Conservation (phyloP, 257 asterid species). For the Anisodus acutangulus region DNA sequence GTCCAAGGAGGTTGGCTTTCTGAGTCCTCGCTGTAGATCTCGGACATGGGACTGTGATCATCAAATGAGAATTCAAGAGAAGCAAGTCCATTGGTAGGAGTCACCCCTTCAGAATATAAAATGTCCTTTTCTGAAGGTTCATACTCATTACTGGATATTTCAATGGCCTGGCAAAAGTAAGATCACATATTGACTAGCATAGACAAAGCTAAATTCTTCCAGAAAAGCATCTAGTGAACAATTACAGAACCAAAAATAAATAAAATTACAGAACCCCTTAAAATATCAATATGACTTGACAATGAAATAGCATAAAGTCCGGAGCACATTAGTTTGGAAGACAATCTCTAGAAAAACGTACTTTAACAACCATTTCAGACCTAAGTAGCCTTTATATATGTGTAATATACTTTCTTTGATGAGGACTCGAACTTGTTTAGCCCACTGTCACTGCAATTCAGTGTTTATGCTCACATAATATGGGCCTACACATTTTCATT, state of each 20-base stretch:
- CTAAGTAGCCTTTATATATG: slow-evolving; percentile 5
- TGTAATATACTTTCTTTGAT: background rate
- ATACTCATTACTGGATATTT: slow-evolving; percentile 66
- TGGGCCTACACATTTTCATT: background rate
- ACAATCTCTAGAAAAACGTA: background rate
- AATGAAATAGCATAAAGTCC: background rate
- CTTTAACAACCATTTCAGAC: slow-evolving; percentile 9
- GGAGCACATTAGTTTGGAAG: background rate
- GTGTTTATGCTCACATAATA: background rate
- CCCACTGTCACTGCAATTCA: background rate
- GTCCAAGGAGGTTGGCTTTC: slow-evolving; percentile 44
- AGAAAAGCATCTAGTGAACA: background rate
- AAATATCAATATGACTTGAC: background rate
- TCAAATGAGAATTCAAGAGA: slow-evolving; percentile 55
- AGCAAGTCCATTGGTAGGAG: slow-evolving; percentile 62
- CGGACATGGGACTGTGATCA: slow-evolving; percentile 49
- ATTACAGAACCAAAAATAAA: background rate
- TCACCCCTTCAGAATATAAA: slow-evolving; percentile 62
- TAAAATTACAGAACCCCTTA: background rate
- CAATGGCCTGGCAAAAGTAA: slow-evolving; percentile 50
- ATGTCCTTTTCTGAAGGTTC: slow-evolving; percentile 65
- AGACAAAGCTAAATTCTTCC: background rate
- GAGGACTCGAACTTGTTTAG: background rate
- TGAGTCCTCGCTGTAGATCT: slow-evolving; percentile 35
- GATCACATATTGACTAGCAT: background rate